Evolutionary conservation across 768 basidiomycete genomes (phyloP), one percentile per base, ranked within the genome.

Genomic region (Sarcodon aspratus): DNA sequence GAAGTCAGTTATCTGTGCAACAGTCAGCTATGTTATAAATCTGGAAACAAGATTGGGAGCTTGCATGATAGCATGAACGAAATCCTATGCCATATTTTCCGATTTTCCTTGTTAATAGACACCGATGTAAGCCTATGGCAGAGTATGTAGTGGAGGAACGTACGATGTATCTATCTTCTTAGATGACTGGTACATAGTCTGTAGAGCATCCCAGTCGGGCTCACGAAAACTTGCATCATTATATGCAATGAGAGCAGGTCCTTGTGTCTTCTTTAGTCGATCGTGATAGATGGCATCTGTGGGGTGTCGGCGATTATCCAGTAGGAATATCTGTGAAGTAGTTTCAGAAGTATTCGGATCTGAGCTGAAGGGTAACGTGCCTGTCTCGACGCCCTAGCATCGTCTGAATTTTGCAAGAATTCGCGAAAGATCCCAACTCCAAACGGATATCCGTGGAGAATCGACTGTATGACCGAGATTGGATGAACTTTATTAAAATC

Each of bases 71-170:
- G n/a, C 66, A 66, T 0, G 72, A 69, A 13, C 75, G 60, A 54
- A 76, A 74, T 0, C 75, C 75, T 15, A 76, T 63, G 0, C 74
- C 75, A 52, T 70, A 76, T 54, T 75, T 78, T 15, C 75, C 75
- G 6, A 73, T 75, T 60, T 73, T 75, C 0, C 74, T 75, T 55
- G 13, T 10, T 36, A n/a, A 21, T 42, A 10, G 31, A 36, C 13
- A 33, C 12, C 50, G 45, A 51, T 49, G 32, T 18, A 44, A 46
- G 18, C 51, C 33, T 3, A 38, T 31, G 31, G 44, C 9, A 17
- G 21, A 5, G 5, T 37, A 17, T 18, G 37, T 27, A 31, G 12
- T 11, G 49, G 18, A n/a, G 32, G 42, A 18, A 57, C 67, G 52
- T 56, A 72, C 72, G 71, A 68, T 0, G 63, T 64, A 55, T 76